A percentile compares a stretch with the other conserved stretches of the same genome.
These are phyloP conservation scores for Coemansia sp. DNA, from an alignment of 192 early-diverging fungal species.

Conservation along the genomic window DNA sequence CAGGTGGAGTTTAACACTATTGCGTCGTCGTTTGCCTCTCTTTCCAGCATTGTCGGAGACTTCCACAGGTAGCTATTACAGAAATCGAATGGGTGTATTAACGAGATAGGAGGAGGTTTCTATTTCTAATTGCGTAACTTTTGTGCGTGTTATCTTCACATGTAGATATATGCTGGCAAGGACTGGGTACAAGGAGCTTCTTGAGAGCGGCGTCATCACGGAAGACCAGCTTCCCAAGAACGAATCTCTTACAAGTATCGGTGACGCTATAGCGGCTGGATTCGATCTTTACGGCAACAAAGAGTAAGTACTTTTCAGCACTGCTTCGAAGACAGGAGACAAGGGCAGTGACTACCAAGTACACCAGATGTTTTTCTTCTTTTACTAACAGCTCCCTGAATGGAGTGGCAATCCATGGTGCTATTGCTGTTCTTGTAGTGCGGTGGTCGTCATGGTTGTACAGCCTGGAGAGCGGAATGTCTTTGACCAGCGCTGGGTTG, in stretches of 20 bases:
- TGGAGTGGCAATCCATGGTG: no score
- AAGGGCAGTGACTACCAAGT: neutral
- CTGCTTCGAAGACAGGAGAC: neutral
- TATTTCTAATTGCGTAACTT: neutral
- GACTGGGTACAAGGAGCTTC: conserved; percentile 33
- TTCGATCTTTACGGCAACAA: conserved; percentile 48
- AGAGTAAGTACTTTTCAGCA: conserved; percentile 11
- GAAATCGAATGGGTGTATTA: neutral
- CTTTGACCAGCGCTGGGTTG: conserved; percentile 81
- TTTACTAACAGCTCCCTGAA: neutral
- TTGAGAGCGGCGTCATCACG: conserved; percentile 14
- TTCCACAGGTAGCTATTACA: conserved; percentile 67
- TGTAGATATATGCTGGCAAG: conserved; percentile 28
- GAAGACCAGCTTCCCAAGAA: conserved; percentile 63
- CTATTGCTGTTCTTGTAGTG: conserved; percentile 42
- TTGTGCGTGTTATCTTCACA: neutral
- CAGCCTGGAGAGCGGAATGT: conserved; percentile 92
- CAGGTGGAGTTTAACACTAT: conserved; percentile 99
- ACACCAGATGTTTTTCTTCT: neutral
- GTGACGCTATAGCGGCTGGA: conserved; percentile 73
- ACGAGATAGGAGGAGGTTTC: no score
- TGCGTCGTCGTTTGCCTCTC: conserved; percentile 83
- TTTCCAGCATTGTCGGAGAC: conserved; percentile 72
- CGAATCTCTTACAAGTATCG: conserved; percentile 67
- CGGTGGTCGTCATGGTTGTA: conserved; percentile 84